phyloP scores from a whole-genome alignment of 2,329 filamentous ascomycete species.

The Pseudogymnoascus sp. region DNA sequence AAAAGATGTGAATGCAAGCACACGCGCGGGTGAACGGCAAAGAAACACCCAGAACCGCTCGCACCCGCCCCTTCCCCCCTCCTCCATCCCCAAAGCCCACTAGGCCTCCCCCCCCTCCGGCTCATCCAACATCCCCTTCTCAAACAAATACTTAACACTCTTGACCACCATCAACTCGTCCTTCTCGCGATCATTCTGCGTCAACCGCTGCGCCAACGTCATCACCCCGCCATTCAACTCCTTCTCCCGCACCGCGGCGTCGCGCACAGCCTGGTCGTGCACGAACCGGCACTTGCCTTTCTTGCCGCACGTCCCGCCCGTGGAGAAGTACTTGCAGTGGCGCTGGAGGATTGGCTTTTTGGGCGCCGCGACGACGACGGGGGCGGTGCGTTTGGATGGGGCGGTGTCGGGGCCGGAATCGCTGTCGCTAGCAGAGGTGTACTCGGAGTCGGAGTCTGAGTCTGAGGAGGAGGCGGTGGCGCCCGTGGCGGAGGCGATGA shows the following conservation, averaged over 20 bases:
- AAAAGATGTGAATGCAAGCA: background rate
- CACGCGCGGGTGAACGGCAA: background rate
- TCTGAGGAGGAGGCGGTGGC: constrained; percentile 10
- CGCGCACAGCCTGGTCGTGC: constrained; percentile 55
- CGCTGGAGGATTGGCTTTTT: constrained; percentile 54
- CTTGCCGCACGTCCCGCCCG: constrained; percentile 60
- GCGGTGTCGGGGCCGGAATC: constrained; percentile 52
- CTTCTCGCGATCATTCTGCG: constrained; percentile 60
- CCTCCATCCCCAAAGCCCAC: background rate
- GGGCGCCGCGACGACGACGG: constrained; percentile 33
- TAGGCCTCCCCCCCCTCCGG: constrained; percentile 14
- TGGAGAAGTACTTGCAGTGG: constrained; percentile 65
- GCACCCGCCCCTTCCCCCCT: background rate
- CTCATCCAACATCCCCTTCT: constrained; percentile 32
- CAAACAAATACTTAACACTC: constrained; percentile 56
- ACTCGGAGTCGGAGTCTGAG: constrained; percentile 22
- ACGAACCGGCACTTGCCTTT: constrained; percentile 70
- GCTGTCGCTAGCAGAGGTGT: constrained; percentile 36
- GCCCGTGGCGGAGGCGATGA: constrained; percentile 9
- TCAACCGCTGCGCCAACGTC: constrained; percentile 57
- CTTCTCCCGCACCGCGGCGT: constrained; percentile 55
- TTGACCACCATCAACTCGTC: constrained; percentile 59
- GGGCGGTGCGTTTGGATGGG: constrained; percentile 37
- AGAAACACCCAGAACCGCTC: background rate
- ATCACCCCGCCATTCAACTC: constrained; percentile 57